Evolutionary conservation across 306 rosid genomes (phyloP), one percentile per base, ranked within the genome.

Genomic region (Gastrolobium bilobum): DNA sequence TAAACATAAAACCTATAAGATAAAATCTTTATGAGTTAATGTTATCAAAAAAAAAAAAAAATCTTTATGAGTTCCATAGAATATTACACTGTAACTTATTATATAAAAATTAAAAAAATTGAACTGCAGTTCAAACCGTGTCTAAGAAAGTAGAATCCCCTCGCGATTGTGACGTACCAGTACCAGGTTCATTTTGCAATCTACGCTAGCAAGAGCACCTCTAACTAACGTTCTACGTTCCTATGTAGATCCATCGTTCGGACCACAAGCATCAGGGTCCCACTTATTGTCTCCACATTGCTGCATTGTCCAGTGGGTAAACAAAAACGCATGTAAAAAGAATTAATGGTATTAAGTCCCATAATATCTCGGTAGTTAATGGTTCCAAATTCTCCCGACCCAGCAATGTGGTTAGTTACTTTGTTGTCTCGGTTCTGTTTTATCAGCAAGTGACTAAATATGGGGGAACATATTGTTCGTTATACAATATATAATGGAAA

Each of bases 271-370:
- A 11, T n/a, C 8, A 3, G 20, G n/a, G 46, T 68, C 46, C 46
- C 43, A 70, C 76, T 70, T 52, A 7, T 70, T 51, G 50, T 72
- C 66, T 72, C 77, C 53, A 10, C 1, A 33, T 57, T 54, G 34
- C 76, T 53, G 29, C 64, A 39, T 14, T 70, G 8, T 15, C 52
- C 6, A 29, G 30, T 13, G 57, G 57, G 35, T n/a, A 74, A 74
- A 59, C 59, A 59, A 44, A 73, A 59, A 7, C 48, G 30, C 15
- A 58, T 31, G 29, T 30, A 47, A 2, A 11, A 68, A 46, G 10
- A 71, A 54, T 26, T 57, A 56, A 52, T 72, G 40, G 11, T 72
- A 53, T 52, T 39, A 10, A 56, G 7, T 20, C 38, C 37, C 4
- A 3, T 10, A 1, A 37, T 20, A 46, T n/a, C 0, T 52, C 14